Conservation (phyloP, 371 early-diverging fungal genomes). For the Actinomortierella ambigua region DNA sequence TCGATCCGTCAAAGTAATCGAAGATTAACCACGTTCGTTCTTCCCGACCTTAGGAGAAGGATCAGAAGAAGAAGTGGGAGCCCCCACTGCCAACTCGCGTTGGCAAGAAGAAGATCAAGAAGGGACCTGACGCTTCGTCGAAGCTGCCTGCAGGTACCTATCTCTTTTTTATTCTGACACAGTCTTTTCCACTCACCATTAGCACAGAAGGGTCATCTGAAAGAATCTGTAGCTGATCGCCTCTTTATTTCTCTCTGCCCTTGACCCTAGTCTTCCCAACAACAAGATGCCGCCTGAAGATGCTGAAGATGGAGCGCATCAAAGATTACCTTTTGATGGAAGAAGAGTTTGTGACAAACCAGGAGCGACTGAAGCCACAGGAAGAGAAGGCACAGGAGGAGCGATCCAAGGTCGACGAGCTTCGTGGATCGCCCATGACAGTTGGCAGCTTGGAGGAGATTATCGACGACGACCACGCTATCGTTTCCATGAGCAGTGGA, state of each 20-base stretch:
- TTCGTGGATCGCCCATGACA: slow-evolving; percentile 99
- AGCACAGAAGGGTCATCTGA: too few species aligned
- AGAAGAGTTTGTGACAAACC: slow-evolving; percentile 98
- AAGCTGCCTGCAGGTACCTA: slow-evolving; percentile 89
- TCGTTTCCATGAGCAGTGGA: slow-evolving; percentile 95
- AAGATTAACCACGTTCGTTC: not conserved
- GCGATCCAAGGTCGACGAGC: slow-evolving; percentile 95
- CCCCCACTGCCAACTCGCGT: slow-evolving; percentile 98
- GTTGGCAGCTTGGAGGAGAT: slow-evolving; percentile 99
- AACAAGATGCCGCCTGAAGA: slow-evolving; percentile 95
- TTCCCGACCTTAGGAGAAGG: slow-evolving; percentile 59
- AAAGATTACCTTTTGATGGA: slow-evolving; percentile 98
- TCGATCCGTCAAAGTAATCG: not conserved
- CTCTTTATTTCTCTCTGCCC: slow-evolving; percentile 14
- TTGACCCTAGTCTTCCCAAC: slow-evolving; percentile 86
- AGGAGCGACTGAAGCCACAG: slow-evolving; percentile 95
- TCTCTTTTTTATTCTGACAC: too few species aligned
- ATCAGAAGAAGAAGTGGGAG: slow-evolving; percentile 98
- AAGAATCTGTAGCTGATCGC: slow-evolving; percentile 62
- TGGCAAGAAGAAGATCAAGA: slow-evolving; percentile 94
- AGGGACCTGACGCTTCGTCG: slow-evolving; percentile 91
- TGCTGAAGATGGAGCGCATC: slow-evolving; percentile 95
- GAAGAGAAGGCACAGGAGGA: slow-evolving; percentile 94
- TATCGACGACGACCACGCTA: slow-evolving; percentile 99
- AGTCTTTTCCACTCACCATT: too few species aligned